Conservation (phyloP, 2,329 filamentous ascomycete genomes). For the Pyrenochaeta sp. region DNA sequence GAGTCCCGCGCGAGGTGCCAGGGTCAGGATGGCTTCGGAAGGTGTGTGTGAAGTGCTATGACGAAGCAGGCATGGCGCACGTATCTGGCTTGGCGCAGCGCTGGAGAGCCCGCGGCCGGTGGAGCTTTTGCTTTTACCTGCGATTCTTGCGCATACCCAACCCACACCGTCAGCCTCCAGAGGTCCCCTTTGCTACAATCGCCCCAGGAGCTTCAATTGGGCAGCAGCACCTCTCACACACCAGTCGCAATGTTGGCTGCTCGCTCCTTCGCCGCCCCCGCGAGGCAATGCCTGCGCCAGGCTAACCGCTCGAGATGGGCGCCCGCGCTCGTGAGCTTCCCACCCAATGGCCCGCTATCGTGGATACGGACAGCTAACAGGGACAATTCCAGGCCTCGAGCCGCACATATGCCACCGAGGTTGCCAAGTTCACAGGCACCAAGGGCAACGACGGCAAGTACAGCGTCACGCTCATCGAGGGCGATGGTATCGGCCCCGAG, state of each 20-base stretch:
- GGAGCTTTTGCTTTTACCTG: constrained; percentile 41
- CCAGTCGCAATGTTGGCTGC: constrained; percentile 79
- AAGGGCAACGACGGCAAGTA: constrained; percentile 93
- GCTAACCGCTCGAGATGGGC: constrained; percentile 59
- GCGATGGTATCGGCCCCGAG: constrained; percentile 97
- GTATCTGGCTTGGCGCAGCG: no score
- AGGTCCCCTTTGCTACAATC: constrained; percentile 38
- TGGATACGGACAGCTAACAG: no score
- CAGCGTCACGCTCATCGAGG: constrained; percentile 96
- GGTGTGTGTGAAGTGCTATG: neutral
- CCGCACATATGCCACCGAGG: constrained; percentile 66
- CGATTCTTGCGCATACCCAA: constrained; percentile 31
- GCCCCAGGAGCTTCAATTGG: constrained; percentile 44
- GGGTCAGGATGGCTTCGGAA: neutral
- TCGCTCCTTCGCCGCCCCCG: constrained; percentile 77
- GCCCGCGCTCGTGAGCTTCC: constrained; percentile 60
- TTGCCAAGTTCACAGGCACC: constrained; percentile 91
- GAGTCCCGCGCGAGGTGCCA: neutral
- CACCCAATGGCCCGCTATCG: constrained; percentile 10
- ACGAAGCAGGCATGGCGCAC: constrained; percentile 12
- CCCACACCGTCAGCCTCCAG: constrained; percentile 27
- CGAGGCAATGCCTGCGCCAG: constrained; percentile 80
- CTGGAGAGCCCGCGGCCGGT: constrained; percentile 26
- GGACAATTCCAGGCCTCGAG: constrained; percentile 40
- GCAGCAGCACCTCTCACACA: constrained; percentile 26